These are phyloP conservation scores for Zoysia japonica DNA, from an alignment of 176 grass and related monocot species.

Conservation along the genomic window DNA sequence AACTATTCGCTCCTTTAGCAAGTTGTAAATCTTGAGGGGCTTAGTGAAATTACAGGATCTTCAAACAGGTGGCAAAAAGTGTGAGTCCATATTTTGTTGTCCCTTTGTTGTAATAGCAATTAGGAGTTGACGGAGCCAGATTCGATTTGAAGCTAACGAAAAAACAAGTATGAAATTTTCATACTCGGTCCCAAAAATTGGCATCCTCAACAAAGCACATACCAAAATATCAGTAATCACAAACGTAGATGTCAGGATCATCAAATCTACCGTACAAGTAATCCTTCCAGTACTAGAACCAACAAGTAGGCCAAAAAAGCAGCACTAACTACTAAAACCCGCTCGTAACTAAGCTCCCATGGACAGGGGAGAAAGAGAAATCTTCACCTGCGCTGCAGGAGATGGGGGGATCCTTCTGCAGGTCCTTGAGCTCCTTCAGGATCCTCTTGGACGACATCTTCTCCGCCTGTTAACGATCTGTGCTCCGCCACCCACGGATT, in stretches of 20 bases:
- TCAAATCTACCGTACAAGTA: neutral
- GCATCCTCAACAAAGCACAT: too few species aligned
- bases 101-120: too few species aligned
- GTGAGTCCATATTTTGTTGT: too few species aligned
- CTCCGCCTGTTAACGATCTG: neutral
- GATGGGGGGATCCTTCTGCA: conserved; percentile 69
- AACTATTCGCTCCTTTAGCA: too few species aligned
- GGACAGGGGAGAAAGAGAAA: neutral
- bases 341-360: neutral
- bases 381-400: conserved; percentile 66
- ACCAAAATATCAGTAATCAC: too few species aligned
- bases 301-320: neutral
- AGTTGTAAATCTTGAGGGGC: too few species aligned
- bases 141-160: too few species aligned
- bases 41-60: too few species aligned
- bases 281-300: neutral
- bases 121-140: too few species aligned
- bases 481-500: neutral
- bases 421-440: conserved; percentile 81
- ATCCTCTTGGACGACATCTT: conserved; percentile 64
- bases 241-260: neutral
- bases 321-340: neutral
- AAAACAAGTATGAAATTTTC: too few species aligned
- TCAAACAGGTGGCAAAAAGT: too few species aligned
- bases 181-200: too few species aligned